Conservation (phyloP, 106 monocot genomes). For the Posidonia australis region DNA sequence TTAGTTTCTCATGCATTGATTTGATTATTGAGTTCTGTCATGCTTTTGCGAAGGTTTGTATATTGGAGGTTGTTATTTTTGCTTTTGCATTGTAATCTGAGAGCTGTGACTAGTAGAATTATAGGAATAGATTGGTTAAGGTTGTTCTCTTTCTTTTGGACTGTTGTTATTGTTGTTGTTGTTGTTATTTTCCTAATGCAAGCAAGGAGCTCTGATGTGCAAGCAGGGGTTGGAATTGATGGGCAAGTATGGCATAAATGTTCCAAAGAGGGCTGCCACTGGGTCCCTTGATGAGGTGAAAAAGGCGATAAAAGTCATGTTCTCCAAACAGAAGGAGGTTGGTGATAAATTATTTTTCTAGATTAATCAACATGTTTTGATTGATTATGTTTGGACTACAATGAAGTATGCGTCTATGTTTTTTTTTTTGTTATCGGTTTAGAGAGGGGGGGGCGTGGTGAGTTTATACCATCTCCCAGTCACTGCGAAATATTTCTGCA, state of each 20-base stretch:
- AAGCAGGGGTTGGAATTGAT: slow-evolving; percentile 83
- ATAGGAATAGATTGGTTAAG: not conserved
- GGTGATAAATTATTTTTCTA: not conserved
- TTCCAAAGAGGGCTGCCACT: slow-evolving; percentile 69
- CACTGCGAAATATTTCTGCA: too few species aligned
- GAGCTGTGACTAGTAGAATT: too few species aligned
- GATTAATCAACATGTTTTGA: not conserved
- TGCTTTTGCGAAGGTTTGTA: too few species aligned
- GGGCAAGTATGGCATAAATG: slow-evolving; percentile 83
- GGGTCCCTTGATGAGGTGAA: slow-evolving; percentile 49
- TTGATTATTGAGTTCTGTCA: too few species aligned
- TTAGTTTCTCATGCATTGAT: too few species aligned
- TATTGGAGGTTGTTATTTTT: too few species aligned
- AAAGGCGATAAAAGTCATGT: slow-evolving; percentile 43
- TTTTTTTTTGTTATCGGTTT: too few species aligned
- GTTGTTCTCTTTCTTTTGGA: not conserved
- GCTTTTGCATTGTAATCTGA: too few species aligned
- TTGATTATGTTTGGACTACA: not conserved
- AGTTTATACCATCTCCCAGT: too few species aligned
- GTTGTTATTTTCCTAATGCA: not conserved
- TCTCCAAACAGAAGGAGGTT: slow-evolving; percentile 77
- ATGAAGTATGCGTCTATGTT: too few species aligned
- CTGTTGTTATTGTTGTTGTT: not conserved
- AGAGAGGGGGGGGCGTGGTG: too few species aligned
- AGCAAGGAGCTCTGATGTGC: not conserved